Conservation (phyloP, 148 eudicot genomes). For the Nepenthes gracilis region DNA sequence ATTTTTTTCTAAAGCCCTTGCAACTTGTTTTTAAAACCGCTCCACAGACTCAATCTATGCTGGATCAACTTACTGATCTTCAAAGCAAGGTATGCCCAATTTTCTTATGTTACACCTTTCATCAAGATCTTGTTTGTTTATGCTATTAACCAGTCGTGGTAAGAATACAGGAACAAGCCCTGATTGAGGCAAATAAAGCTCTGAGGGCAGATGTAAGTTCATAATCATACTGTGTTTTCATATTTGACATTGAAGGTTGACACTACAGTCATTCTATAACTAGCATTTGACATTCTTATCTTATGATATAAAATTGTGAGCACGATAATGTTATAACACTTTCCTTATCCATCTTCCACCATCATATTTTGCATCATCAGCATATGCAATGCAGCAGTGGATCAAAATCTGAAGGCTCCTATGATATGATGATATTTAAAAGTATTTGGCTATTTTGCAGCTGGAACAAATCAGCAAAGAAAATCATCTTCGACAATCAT, state of each 20-base stretch:
- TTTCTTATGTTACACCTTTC: neutral
- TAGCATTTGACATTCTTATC: too few relatives aligned
- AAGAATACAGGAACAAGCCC: constrained; percentile 28
- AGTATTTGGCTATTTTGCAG: constrained; percentile 18
- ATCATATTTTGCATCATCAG: too few relatives aligned
- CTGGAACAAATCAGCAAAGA: constrained; percentile 58
- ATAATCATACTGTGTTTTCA: neutral
- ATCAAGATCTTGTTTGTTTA: neutral
- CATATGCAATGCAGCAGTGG: neutral
- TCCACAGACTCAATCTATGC: constrained; percentile 36
- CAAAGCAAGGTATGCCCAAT: constrained; percentile 24
- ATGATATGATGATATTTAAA: neutral
- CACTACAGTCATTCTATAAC: neutral
- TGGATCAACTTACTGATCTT: constrained; percentile 41
- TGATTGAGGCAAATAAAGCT: constrained; percentile 39
- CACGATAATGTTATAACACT: too few relatives aligned
- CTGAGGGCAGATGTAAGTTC: constrained; percentile 26
- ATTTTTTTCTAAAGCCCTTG: too few relatives aligned
- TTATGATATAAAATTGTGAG: too few relatives aligned
- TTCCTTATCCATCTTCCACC: too few relatives aligned
- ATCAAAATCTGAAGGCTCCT: neutral
- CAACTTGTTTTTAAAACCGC: neutral
- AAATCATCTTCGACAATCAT: constrained; percentile 40
- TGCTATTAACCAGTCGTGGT: neutral
- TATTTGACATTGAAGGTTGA: neutral